Evolutionary conservation across 768 basidiomycete genomes (phyloP), one percentile per base, ranked within the genome.

Genomic region (Pulveroboletus sp.): DNA sequence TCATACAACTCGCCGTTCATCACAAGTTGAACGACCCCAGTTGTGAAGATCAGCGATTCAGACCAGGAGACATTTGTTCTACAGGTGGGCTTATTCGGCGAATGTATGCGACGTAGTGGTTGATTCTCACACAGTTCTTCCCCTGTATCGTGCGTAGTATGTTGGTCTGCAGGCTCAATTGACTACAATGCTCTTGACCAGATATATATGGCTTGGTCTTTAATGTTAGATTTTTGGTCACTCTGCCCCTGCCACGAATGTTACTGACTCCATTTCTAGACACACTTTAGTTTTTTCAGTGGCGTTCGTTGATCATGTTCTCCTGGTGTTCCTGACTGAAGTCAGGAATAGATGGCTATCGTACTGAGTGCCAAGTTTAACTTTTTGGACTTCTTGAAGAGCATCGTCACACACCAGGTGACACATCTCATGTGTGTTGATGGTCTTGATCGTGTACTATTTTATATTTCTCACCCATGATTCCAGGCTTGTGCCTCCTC

Each of bases 171-270:
- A 10, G 7, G 12, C 4, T 5, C n/a, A 13, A 7, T 21, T 40
- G 39, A 40, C 40, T 13, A 31, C 11, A 23, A 51, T 13, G 13
- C 13, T 21, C 27, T 43, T 33, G 50, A 32, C 49, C 53, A 80
- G 84, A 87, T 57, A 84, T 85, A 8, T 87, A 85, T 61, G 84
- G 85, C 14, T 62, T 86, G 20, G 75, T 84, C 17, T 75, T 83
- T 49, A 80, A 77, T 62, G 77, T 82, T 43, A 52, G 74, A 36
- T 17, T n/a, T 36, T 24, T 7, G n/a, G 35, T 25, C 35, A 0
- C 12, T 54, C 19, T 37, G 5, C 27, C 17, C 43, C 17, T 25
- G 1, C 16, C 17, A 5, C 4, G 8, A 10, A 27, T 4, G 20
- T 32, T 19, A 14, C 38, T 56, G 40, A 53, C 27, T 39, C 47